Evolutionary conservation across 495 filamentous ascomycete genomes (phyloP), one percentile per base, ranked within the genome.

Genomic region (Penicillium paxilli): DNA sequence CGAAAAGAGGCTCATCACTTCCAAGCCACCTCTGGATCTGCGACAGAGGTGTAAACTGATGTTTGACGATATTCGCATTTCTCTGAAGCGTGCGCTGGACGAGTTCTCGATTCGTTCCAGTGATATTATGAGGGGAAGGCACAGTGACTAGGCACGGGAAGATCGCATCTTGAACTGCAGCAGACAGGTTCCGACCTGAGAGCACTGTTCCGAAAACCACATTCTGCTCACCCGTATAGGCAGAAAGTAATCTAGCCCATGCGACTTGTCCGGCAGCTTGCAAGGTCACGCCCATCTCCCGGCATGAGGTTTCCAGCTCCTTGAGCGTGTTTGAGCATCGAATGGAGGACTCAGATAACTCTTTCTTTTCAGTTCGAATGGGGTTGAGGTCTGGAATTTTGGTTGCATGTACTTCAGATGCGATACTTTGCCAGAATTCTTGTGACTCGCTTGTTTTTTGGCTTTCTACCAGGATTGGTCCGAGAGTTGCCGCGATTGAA

Each of bases 61-160:
- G 75, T 47, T 81, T 83, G 49, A 83, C 76, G 24, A 89, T 62
- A 21, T 65, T 65, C 1, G 81, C 72, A 67, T 89, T 93, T 41
- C 77, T 80, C 6, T 70, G 62, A 69, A 89, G 78, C 63, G 87
- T 85, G 5, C 76, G 63, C 14, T 71, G 41, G 20, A 90, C 55
- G 19, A 92, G 62, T 12, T 80, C 71, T 3, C 49, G 47, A 45
- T 89, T 88, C 0, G 73, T 79, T 19, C 69, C 56, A 11, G 62
- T 58, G 41, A 84, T 75, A 14, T 69, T 59, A 19, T 79, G 77
- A 8, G 83, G 52, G 1, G 90, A 78, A 9, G 91, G 91, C 3
- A 94, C 54, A 11, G 90, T 92, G 0, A 81, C 80, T 22, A 95
- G 80, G 63, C 85, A 89, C 10, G 90, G 91, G 46, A 95, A 89